These are phyloP conservation scores for Kingdonia uniflora DNA, from an alignment of 164 flowering plant genomes.

Conservation along the genomic window DNA sequence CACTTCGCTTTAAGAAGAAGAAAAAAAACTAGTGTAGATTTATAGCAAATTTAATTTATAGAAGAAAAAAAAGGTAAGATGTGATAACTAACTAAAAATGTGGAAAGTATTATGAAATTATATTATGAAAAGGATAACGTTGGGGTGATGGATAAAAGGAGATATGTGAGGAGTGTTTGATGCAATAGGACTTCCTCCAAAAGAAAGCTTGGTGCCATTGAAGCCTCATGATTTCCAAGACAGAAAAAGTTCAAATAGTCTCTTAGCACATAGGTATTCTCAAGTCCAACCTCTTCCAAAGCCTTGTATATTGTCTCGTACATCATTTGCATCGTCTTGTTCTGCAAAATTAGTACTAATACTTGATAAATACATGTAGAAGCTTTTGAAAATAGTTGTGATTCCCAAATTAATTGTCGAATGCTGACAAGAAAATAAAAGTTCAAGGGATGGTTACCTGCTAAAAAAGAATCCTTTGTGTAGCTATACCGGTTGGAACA, in stretches of 20 bases:
- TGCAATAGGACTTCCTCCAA: slow-evolving; percentile 27
- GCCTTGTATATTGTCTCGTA: slow-evolving; percentile 86
- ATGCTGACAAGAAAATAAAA: no score
- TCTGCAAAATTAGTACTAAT: slow-evolving; percentile 37
- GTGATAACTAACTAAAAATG: no score
- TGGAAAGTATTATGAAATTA: no score
- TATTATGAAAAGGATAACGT: no score
- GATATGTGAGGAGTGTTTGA: slow-evolving; percentile 66
- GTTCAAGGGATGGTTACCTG: slow-evolving; percentile 36
- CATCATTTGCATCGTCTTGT: slow-evolving; percentile 99
- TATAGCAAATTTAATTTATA: no score
- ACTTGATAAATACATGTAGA: slow-evolving; percentile 2
- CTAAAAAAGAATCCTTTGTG: slow-evolving; percentile 90
- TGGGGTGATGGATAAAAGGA: background rate
- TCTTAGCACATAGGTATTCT: slow-evolving; percentile 57
- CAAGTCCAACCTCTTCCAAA: slow-evolving; percentile 81
- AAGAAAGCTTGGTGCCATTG: slow-evolving; percentile 16
- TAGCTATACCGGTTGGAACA: slow-evolving; percentile 71
- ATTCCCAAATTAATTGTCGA: no score
- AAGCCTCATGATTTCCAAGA: slow-evolving; percentile 85
- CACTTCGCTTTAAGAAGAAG: no score
- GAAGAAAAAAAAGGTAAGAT: background rate
- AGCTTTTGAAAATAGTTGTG: background rate
- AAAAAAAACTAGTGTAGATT: no score
- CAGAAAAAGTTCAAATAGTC: slow-evolving; percentile 91